Percentiles rank a stretch among this genome's conserved stretches.
Conservation (phyloP, 2,329 filamentous ascomycete genomes). For the Aspergillus bombycis region DNA sequence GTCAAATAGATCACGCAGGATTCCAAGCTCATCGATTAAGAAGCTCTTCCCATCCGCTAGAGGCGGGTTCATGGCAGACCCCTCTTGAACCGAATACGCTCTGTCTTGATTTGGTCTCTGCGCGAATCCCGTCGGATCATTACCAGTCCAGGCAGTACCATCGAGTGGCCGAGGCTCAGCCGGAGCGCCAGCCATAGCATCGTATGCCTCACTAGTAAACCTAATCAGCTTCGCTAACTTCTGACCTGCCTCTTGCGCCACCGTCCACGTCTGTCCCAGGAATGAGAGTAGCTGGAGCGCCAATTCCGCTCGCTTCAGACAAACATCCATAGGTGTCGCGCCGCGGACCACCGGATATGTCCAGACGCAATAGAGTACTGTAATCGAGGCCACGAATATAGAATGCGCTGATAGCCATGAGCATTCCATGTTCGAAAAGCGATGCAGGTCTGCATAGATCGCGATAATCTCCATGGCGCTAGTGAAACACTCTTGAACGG, state of each 20-base stretch:
- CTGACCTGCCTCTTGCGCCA: conserved; percentile 5
- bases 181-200: neutral
- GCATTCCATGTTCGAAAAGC: conserved; percentile 11
- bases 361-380: conserved; percentile 3
- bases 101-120: neutral
- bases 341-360: neutral
- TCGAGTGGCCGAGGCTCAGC: neutral
- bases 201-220: neutral
- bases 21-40: conserved; percentile 10
- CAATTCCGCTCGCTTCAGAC: neutral
- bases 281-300: conserved; percentile 2
- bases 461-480: conserved; percentile 8
- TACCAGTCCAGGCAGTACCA: neutral
- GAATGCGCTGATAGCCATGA: conserved; percentile 10
- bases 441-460: conserved; percentile 1
- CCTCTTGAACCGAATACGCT: neutral
- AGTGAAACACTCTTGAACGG: conserved; percentile 7
- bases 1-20: conserved; percentile 7
- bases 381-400: conserved; percentile 9
- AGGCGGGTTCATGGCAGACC: neutral
- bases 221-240: conserved; percentile 6
- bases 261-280: conserved; percentile 5
- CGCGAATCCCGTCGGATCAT: neutral
- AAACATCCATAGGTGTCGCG: neutral
- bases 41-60: neutral